These are phyloP conservation scores for Lycium barbarum DNA, from an alignment of 257 asterid genomes.

Conservation along the genomic window DNA sequence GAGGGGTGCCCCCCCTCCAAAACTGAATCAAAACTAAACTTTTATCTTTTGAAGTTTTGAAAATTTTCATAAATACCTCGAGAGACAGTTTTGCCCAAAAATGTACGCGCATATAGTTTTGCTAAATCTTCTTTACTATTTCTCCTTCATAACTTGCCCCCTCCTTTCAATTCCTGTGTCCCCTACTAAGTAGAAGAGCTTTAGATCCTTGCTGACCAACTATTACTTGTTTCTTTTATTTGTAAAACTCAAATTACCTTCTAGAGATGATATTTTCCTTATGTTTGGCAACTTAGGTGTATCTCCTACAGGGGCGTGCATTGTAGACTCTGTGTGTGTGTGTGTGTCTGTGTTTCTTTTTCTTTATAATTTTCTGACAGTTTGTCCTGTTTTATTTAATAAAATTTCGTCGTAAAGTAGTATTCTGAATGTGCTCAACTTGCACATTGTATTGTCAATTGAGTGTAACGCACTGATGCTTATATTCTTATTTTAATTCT, in stretches of 20 bases:
- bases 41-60: conserved; percentile 5
- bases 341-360: background rate
- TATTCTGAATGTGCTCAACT: background rate
- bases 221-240: background rate
- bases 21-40: conserved; percentile 13
- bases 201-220: conserved; percentile 15
- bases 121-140: conserved; percentile 12
- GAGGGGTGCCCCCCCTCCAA: background rate
- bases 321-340: background rate
- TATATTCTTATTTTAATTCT: background rate
- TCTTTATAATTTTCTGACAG: background rate
- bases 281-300: background rate
- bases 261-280: background rate
- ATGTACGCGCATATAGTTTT: background rate
- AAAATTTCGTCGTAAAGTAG: background rate
- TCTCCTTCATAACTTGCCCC: background rate
- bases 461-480: background rate
- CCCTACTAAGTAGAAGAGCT: background rate
- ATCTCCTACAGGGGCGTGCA: background rate
- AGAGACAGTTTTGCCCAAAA: background rate
- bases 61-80: conserved; percentile 1
- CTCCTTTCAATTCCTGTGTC: background rate
- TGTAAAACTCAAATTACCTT: background rate
- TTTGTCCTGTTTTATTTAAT: background rate
- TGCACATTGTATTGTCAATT: background rate